Conservation (phyloP, 306 rosid genomes). For the Alnus rubra region DNA sequence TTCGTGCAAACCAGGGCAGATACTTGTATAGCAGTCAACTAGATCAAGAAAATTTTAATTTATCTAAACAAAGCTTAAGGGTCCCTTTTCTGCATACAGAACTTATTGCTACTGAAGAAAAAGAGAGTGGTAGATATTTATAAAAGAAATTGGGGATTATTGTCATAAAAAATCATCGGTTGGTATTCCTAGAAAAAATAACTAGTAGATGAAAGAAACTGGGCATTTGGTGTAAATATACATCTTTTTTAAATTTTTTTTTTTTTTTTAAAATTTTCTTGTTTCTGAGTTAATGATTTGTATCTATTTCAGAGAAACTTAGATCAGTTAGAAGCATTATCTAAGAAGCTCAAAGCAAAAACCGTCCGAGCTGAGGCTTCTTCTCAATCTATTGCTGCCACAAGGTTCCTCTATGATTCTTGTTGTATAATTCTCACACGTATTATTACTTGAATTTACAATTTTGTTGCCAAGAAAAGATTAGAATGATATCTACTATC, state of each 20-base stretch:
- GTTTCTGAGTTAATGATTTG: slow-evolving; percentile 21
- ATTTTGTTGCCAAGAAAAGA: neutral
- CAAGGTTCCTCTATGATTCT: slow-evolving; percentile 55
- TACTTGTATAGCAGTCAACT: neutral
- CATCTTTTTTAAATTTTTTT: neutral
- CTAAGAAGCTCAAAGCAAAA: slow-evolving; percentile 97
- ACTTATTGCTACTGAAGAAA: too few species aligned
- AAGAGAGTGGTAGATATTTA: too few species aligned
- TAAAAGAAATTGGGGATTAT: neutral
- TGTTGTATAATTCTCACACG: neutral
- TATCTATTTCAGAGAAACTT: slow-evolving; percentile 73
- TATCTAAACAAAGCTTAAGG: neutral
- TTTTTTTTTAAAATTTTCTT: neutral
- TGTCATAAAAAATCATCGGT: neutral
- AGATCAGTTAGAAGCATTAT: slow-evolving; percentile 90
- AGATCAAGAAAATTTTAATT: neutral
- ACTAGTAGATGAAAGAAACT: neutral
- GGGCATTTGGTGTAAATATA: neutral
- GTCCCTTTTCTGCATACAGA: neutral
- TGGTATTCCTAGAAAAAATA: neutral
- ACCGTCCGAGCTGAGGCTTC: slow-evolving; percentile 83
- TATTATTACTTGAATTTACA: neutral
- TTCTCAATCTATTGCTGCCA: slow-evolving; percentile 90
- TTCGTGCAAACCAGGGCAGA: too few species aligned
- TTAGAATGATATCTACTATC: neutral